Evolutionary conservation across 768 basidiomycete genomes (phyloP), one percentile per base, ranked within the genome.

Genomic region (Leucosporidium creatinivorum): DNA sequence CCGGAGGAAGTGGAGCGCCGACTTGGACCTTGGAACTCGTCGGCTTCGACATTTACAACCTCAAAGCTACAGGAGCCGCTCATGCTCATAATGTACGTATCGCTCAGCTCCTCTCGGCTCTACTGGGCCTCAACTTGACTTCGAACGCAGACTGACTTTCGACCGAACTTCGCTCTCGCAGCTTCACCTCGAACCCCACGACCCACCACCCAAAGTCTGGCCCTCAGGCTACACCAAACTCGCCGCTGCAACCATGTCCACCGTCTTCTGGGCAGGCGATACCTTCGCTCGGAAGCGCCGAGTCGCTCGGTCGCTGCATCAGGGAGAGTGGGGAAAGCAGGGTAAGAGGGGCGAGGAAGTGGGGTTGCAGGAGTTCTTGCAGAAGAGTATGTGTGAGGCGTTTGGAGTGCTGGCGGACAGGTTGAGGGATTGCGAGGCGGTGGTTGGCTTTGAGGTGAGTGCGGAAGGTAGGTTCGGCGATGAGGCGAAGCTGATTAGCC

Each of bases 1-100:
- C 86, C 4, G 94, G 94, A 12, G 94, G 94, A 54, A 94, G 91
- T 1, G 94, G 96, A 2, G 93, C 94, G 0, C 96, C 96, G 1
- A 58, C 61, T 4, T 99, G 96, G 94, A 96, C 93, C 1, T 80
- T 98, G 1, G 87, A 91, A 67, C 78, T 84, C 15, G 87, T 86
- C 12, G 96, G 94, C 0, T 91, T 98, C 69, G 89, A 94, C 75
- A 79, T 96, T 3, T 80, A 28, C 21, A 50, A 44, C 55, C 80
- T 98, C 4, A 91, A 93, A 69, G 85, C 87, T 63, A 85, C 87
- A 0, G 89, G 87, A 0, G 89, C 92, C 0, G 94, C 92, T 0
- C 97, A 93, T 86, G 79, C 94, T 0, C 81, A 83, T 85, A 87
- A 58, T 44, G 39, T 44, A 44, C 15, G 39, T 15, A 33, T 33